These are phyloP conservation scores for Xylaria curta DNA, from an alignment of 495 filamentous ascomycete species.

Conservation along the genomic window DNA sequence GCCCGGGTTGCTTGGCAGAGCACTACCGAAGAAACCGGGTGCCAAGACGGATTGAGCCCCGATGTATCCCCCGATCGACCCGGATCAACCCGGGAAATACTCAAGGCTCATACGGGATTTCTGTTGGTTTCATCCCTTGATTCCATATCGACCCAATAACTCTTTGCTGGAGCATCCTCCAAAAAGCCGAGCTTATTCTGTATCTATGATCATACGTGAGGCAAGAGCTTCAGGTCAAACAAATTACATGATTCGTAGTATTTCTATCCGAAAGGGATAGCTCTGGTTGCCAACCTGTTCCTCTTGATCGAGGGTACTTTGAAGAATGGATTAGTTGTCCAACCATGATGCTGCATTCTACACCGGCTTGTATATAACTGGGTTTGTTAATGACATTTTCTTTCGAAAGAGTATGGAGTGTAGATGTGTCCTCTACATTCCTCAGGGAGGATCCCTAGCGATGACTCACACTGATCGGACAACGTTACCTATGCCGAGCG, in stretches of 20 bases:
- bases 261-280: not conserved
- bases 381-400: no score
- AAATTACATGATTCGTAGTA: not conserved
- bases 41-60: constrained; percentile 16
- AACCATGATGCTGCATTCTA: not conserved
- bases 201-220: not conserved
- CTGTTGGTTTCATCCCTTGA: not conserved
- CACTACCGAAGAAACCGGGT: not conserved
- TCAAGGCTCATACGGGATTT: not conserved
- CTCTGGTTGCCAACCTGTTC: not conserved
- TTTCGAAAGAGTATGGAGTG: not conserved
- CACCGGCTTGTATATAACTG: not conserved
- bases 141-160: not conserved
- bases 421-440: not conserved
- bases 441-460: not conserved
- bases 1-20: not conserved
- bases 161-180: not conserved
- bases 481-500: not conserved
- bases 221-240: not conserved
- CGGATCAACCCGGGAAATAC: not conserved
- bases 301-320: not conserved
- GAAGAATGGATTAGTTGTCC: not conserved
- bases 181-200: not conserved
- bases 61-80: constrained; percentile 9
- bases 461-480: not conserved